Conservation (phyloP, 192 early-diverging fungal species). For the Rhizophagus prolifer region DNA sequence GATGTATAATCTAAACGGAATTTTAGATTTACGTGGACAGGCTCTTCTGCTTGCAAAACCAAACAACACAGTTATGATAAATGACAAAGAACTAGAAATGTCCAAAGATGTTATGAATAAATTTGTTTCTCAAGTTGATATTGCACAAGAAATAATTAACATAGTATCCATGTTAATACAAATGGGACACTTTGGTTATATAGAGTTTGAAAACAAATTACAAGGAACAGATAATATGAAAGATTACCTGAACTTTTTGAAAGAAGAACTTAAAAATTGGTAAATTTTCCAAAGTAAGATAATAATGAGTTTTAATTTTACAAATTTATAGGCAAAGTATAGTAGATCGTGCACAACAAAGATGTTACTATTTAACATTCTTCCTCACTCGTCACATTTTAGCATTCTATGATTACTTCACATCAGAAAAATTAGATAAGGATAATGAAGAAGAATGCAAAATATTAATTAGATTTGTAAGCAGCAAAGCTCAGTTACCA, state of each 20-base stretch:
- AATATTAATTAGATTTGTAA: neutral
- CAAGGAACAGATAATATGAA: neutral
- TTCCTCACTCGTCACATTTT: conserved; percentile 21
- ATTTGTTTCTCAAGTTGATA: conserved; percentile 33
- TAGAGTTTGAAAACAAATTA: neutral
- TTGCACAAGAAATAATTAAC: conserved; percentile 22
- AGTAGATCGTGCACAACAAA: neutral
- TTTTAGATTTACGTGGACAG: conserved; percentile 30
- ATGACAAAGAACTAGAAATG: neutral
- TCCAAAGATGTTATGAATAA: neutral
- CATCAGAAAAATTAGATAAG: neutral
- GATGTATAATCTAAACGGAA: conserved; percentile 16
- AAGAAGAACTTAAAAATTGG: conserved; percentile 1
- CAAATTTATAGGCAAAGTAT: conserved; percentile 4
- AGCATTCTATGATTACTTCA: conserved; percentile 30
- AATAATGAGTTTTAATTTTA: no score
- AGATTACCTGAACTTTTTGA: neutral
- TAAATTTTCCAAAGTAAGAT: no score
- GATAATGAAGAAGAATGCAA: conserved; percentile 2
- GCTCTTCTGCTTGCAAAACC: conserved; percentile 30
- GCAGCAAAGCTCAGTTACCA: neutral
- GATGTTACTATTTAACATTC: conserved; percentile 28
- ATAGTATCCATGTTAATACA: conserved; percentile 20
- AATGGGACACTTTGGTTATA: conserved; percentile 32
- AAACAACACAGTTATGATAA: neutral